A percentile compares a stretch with the other conserved stretches of the same genome.
phyloP scores from a whole-genome alignment of 441 rosid genomes.

The Populus hybrid region DNA sequence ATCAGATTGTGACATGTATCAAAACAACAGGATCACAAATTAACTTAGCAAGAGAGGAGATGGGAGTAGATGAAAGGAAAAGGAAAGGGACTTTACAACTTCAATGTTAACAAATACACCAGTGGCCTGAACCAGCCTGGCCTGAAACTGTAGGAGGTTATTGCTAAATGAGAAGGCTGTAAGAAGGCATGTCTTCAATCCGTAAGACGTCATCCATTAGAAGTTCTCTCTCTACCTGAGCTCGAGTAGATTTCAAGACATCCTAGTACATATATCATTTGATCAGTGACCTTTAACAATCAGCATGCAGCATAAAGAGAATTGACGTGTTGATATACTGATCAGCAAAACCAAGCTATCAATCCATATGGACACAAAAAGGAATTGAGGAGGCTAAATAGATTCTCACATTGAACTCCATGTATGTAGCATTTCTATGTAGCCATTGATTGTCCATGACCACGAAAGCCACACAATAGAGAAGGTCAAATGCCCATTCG shows the following conservation, averaged over 20 bases:
- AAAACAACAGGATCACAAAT: not conserved
- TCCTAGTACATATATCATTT: conserved; percentile 38
- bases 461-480: conserved; percentile 81
- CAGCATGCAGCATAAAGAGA: too few relatives aligned
- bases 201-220: conserved; percentile 73
- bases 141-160: not conserved
- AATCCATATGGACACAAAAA: not conserved
- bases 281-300: not conserved
- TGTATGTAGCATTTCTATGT: conserved; percentile 82
- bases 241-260: conserved; percentile 69
- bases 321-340: not conserved
- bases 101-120: conserved; percentile 11
- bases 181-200: conserved; percentile 94
- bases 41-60: not conserved
- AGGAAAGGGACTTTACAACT: conserved; percentile 16
- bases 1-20: not conserved
- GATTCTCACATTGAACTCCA: conserved; percentile 86
- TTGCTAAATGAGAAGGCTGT: conserved; percentile 57
- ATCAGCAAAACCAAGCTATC: not conserved
- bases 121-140: not conserved
- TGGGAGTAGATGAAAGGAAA: not conserved
- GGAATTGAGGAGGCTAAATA: not conserved
- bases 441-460: conserved; percentile 97
- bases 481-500: conserved; percentile 91
- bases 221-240: conserved; percentile 82